Conservation (phyloP, 352 stramenopile species). For the Phytophthora citricola region DNA sequence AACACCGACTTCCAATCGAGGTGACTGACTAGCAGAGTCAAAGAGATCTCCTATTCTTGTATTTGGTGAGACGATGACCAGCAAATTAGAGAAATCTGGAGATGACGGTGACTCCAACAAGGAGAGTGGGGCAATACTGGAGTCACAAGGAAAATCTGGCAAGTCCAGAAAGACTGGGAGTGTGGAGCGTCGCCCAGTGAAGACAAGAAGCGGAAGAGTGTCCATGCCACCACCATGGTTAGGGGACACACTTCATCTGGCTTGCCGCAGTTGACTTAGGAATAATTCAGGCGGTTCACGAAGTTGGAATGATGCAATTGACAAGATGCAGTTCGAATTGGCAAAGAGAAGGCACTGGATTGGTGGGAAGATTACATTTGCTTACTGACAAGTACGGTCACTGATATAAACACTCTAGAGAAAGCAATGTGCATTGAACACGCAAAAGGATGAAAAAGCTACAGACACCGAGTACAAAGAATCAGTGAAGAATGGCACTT, state of each 20-base stretch:
- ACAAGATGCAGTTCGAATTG: constrained; percentile 8
- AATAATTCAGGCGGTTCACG: not conserved
- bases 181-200: not conserved
- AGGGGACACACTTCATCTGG: constrained; percentile 2
- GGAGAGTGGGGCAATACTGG: not conserved
- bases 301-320: constrained; percentile 5
- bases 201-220: constrained; percentile 7
- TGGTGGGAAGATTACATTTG: constrained; percentile 18
- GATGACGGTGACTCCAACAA: not conserved
- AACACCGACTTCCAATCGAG: too few relatives aligned
- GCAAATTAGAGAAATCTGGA: not conserved
- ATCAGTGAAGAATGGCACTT: constrained; percentile 11
- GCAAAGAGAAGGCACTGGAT: constrained; percentile 8
- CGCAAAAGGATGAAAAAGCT: not conserved
- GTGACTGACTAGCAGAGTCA: too few relatives aligned
- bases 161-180: not conserved
- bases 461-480: not conserved
- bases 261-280: not conserved
- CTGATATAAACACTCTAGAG: constrained; percentile 1
- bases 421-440: constrained; percentile 4
- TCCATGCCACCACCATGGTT: not conserved
- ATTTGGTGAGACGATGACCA: not conserved
- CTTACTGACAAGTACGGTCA: not conserved
- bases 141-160: not conserved
- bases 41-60: too few relatives aligned